phyloP scores from a whole-genome alignment of 768 basidiomycete genomes.

The Mycena leptocephala region DNA sequence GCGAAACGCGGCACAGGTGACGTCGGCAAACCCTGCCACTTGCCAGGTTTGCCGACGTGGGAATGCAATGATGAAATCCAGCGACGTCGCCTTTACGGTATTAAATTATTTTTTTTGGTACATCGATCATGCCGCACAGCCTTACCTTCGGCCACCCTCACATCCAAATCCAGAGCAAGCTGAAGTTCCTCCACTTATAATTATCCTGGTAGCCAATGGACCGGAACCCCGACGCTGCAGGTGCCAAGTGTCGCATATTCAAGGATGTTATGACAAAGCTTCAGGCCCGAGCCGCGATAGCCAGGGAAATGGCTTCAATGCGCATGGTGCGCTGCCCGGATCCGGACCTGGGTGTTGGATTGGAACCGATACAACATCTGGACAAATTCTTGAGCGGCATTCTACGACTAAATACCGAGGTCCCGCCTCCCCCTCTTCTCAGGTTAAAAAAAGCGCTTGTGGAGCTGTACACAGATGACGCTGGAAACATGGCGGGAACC shows the following conservation, averaged over 20 bases:
- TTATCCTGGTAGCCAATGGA: background rate
- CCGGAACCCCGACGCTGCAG: conserved; percentile 1
- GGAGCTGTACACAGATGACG: background rate
- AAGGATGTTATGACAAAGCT: background rate
- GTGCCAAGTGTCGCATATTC: background rate
- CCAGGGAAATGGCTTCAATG: background rate
- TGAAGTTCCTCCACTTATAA: too few relatives aligned
- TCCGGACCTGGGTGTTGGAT: background rate
- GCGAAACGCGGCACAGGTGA: too few relatives aligned
- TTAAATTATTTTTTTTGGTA: too few relatives aligned
- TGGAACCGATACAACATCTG: conserved; percentile 3
- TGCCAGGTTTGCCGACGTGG: too few relatives aligned
- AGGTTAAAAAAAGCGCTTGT: background rate
- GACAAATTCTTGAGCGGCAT: conserved; percentile 5
- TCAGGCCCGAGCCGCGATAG: conserved; percentile 5
- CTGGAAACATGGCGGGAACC: background rate
- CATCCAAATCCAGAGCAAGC: background rate
- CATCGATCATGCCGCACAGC: background rate
- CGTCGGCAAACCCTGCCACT: too few relatives aligned
- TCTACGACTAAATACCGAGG: background rate
- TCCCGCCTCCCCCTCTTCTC: background rate
- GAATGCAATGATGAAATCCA: too few relatives aligned
- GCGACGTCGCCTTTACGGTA: too few relatives aligned
- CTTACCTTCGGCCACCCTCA: background rate
- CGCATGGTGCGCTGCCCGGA: background rate